phyloP scores from a whole-genome alignment of 768 basidiomycete genomes.

The Kwoniella dejecticola region DNA sequence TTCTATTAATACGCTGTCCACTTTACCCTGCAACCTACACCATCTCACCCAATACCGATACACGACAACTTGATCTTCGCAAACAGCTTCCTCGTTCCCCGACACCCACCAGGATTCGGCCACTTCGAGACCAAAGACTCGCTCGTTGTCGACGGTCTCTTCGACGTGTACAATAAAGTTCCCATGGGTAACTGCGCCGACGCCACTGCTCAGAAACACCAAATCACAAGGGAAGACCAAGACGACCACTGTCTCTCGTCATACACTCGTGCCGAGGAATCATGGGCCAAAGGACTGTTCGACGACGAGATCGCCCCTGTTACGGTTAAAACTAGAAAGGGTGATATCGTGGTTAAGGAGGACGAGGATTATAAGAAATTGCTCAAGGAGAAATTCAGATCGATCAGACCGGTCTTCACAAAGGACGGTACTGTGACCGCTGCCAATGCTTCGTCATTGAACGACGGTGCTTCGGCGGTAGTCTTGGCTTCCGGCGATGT shows the following conservation, averaged over 20 bases:
- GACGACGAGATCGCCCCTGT: conserved; percentile 85
- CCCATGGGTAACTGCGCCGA: conserved; percentile 99
- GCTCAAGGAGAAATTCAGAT: conserved; percentile 88
- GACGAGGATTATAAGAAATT: conserved; percentile 99
- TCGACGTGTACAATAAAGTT: conserved; percentile 96
- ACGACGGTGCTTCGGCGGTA: conserved; percentile 94
- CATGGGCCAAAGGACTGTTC: conserved; percentile 83
- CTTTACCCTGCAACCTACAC: too few relatives aligned
- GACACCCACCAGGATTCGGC: conserved; percentile 65
- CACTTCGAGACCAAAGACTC: conserved; percentile 86
- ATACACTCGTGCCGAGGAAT: conserved; percentile 86
- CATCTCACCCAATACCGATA: too few relatives aligned
- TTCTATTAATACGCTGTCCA: too few relatives aligned
- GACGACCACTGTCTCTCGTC: conserved; percentile 93
- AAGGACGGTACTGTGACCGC: conserved; percentile 86
- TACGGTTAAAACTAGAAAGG: conserved; percentile 74
- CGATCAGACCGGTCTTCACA: conserved; percentile 85
- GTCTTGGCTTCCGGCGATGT: conserved; percentile 93
- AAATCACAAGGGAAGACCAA: conserved; percentile 80
- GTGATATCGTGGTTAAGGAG: conserved; percentile 79
- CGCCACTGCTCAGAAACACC: conserved; percentile 73
- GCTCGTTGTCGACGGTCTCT: conserved; percentile 87
- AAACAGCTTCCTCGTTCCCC: conserved; percentile 57
- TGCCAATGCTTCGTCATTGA: conserved; percentile 91
- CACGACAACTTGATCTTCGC: too few relatives aligned